Conservation (phyloP, 345 rosid genomes). For the Erysimum cheiranthoides region DNA sequence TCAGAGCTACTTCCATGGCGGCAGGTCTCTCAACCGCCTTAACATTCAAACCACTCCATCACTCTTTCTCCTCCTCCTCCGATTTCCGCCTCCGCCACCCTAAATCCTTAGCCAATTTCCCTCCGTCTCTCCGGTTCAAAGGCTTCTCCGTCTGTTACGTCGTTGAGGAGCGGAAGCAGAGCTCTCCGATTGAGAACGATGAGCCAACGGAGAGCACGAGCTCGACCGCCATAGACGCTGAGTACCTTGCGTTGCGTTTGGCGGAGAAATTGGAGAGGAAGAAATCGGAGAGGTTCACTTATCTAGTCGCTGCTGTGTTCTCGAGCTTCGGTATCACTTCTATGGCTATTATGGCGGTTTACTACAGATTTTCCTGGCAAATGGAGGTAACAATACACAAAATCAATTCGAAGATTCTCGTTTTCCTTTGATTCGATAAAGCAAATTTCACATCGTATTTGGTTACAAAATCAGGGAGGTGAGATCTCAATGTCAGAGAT, state of each 20-base stretch:
- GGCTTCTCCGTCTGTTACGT: conserved; percentile 64
- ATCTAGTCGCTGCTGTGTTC: conserved; percentile 81
- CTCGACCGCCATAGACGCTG: conserved; percentile 23
- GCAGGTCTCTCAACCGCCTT: conserved; percentile 61
- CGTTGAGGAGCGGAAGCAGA: conserved; percentile 58
- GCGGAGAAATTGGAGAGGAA: conserved; percentile 67
- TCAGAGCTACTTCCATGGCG: conserved; percentile 60
- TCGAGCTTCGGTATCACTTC: conserved; percentile 91
- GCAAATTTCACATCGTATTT: neutral
- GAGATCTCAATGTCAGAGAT: conserved; percentile 76
- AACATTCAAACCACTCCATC: conserved; percentile 51
- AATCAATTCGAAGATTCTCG: neutral
- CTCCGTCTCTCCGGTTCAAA: conserved; percentile 39
- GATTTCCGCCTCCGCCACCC: conserved; percentile 40
- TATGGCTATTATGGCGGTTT: conserved; percentile 81
- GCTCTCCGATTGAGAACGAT: conserved; percentile 40
- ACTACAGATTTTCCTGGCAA: conserved; percentile 88
- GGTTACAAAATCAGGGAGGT: conserved; percentile 56
- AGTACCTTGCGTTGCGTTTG: conserved; percentile 46
- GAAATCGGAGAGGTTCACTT: conserved; percentile 80
- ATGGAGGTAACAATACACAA: conserved; percentile 60
- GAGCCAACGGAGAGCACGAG: conserved; percentile 34
- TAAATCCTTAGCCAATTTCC: conserved; percentile 44
- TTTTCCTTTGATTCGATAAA: neutral
- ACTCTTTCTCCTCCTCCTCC: conserved; percentile 43